A percentile compares a stretch with the other conserved stretches of the same genome.
Conservation (phyloP, 306 rosid species). For the Biancaea sappan region DNA sequence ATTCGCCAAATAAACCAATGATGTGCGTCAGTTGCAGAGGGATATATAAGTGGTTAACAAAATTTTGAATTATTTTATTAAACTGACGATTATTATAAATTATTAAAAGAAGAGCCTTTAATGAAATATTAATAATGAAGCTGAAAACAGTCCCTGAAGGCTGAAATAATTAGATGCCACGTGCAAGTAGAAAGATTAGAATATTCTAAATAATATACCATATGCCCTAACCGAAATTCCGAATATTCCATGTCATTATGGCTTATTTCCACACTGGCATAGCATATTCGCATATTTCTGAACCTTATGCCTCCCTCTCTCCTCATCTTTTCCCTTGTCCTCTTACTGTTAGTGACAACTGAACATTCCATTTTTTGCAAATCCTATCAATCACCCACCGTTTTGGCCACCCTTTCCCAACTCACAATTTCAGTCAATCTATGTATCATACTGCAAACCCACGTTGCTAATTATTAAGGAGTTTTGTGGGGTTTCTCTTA, state of each 20-base stretch:
- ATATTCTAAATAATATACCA: conserved; percentile 13
- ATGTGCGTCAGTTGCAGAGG: background rate
- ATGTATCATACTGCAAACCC: background rate
- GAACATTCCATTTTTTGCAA: background rate
- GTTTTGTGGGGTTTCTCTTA: background rate
- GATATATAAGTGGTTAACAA: too few species aligned
- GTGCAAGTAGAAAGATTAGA: background rate
- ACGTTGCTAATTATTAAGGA: background rate
- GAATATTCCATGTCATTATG: background rate
- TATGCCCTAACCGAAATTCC: background rate
- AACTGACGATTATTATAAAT: too few species aligned
- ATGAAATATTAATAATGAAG: too few species aligned
- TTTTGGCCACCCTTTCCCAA: background rate
- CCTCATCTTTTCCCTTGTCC: too few species aligned
- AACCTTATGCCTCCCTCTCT: background rate
- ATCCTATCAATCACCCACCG: background rate
- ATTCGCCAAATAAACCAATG: background rate
- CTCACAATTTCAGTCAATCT: background rate
- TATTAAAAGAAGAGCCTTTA: background rate
- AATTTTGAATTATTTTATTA: too few species aligned
- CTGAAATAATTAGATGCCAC: background rate
- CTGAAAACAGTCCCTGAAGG: too few species aligned
- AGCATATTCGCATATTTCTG: conserved; percentile 8
- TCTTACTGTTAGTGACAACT: background rate
- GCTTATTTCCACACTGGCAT: background rate